Evolutionary conservation across 768 basidiomycete species (phyloP), one percentile per base, ranked within the genome.

Genomic region (Candolleomyces aberdarensis): DNA sequence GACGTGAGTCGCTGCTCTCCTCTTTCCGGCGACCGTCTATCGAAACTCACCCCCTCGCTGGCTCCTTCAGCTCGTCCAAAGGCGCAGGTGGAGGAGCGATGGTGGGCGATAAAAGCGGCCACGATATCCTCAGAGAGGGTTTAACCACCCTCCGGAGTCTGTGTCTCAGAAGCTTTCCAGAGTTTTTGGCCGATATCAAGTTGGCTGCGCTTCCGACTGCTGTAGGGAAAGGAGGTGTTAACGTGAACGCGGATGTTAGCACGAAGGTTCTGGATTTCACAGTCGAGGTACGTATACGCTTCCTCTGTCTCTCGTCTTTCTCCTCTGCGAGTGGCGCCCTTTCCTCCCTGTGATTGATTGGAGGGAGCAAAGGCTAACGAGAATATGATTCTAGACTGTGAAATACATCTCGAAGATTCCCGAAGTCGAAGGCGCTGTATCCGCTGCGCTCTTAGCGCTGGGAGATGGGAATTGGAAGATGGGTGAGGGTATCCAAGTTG

Each of bases 381-480:
- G 8, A 1, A 10, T 19, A 36, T 32, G 9, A 32, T 8, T 59
- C 26, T 64, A 91, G 88, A 86, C 87, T 0, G 80, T 88, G 17
- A 77, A 81, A 46, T 94, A 91, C 67, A 69, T 94, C 63, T 83
- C 89, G 58, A 78, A 82, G 56, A 74, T 94, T 3, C 89, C 90
- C 0, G 83, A 87, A 54, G 88, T 93, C 3, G 80, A 85, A 58
- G 79, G 76, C 17, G 90, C 89, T 1, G 89, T 87, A 10, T 82
- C 82, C 1, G 77, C 88, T 1, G 85, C 87, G 0, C 75, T 94
- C 41, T 70, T 85, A 46, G 83, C 85, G 2, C 81, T 94, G 0
- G 92, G 92, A 0, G 92, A 94, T 62, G 92, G 92, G 10, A 94
- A 94, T 64, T 94, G 92, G 92, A 91, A 85, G 73, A 94, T 94